Conservation (phyloP, 139 green algal species). For the Chlamydomonas urium region DNA sequence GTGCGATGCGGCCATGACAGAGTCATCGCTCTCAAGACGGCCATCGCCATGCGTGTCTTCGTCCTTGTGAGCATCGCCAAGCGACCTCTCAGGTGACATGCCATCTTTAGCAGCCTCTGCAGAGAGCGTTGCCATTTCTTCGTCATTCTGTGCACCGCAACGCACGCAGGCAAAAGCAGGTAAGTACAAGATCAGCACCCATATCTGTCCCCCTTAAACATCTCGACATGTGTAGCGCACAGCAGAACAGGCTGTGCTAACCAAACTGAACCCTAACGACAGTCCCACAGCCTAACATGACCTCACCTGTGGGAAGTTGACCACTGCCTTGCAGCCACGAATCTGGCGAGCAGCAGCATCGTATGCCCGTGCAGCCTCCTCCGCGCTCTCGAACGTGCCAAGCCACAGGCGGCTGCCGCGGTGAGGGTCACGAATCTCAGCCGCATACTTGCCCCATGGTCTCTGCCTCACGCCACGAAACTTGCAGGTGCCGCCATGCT, state of each 20-base stretch:
- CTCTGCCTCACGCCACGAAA: slow-evolving; percentile 74
- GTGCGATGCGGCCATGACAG: no score
- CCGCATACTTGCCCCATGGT: slow-evolving; percentile 76
- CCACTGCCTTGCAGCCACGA: slow-evolving; percentile 62
- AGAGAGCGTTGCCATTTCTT: not conserved
- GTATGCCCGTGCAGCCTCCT: slow-evolving; percentile 82
- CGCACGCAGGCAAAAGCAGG: no score
- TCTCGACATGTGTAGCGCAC: not conserved
- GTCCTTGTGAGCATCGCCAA: not conserved
- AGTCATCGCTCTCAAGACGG: no score
- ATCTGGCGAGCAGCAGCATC: slow-evolving; percentile 77
- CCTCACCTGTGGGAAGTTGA: slow-evolving; percentile 85
- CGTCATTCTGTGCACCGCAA: slow-evolving; percentile 10
- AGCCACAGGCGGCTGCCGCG: slow-evolving; percentile 69
- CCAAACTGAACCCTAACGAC: no score
- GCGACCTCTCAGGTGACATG: no score
- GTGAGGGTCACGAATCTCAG: slow-evolving; percentile 21
- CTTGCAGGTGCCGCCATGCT: slow-evolving; percentile 29
- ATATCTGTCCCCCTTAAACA: not conserved
- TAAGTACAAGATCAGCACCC: no score
- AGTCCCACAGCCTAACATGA: not conserved
- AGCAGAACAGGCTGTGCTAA: not conserved
- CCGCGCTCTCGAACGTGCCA: slow-evolving; percentile 80
- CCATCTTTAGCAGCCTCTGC: no score
- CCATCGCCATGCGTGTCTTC: no score